Evolutionary conservation across 2,329 filamentous ascomycete species (phyloP), one percentile per base, ranked within the genome.

Genomic region (Meredithiella fracta): DNA sequence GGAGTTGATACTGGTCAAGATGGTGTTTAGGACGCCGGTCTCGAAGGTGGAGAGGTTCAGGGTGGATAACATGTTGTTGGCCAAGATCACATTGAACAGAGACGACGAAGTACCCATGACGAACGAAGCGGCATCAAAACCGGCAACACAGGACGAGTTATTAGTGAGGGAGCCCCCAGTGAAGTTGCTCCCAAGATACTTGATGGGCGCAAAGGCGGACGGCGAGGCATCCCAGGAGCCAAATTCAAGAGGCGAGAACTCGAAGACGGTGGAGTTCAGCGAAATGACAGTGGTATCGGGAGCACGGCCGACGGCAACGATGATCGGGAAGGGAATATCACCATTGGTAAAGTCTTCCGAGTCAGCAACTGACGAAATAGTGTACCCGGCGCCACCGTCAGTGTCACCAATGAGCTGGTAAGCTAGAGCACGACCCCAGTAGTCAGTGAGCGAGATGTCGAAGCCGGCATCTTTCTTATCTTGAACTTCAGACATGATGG

Each of bases 391-490:
- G 0, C 86, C 89, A 40, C 89, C 90, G 59, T 85, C 69, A 1
- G 74, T 75, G 4, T 79, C 84, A 64, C 91, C 85, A 65, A 95
- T 77, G 51, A 95, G 76, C 69, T 95, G 89, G 68, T 85, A 94
- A 1, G 83, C 83, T n/a, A 95, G 74, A 50, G 86, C 86, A 58
- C 89, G 83, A 26, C 86, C 86, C 84, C 89, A 94, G 67, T 88
- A 88, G 70, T 96, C 90, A 0, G 90, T 95, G 57, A 95, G 74
- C 7, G 86, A 85, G 2, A 77, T 78, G 37, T 72, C 65, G 60
- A 67, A 73, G 20, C 70, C 70, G 7, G 68, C 68, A 23, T 68
- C 63, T n/a, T 65, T 62, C 65, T 73, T 73, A 58, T 60, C 61
- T 1, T 61, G 58, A 8, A 72, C 67, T 25, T 67, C 63, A 31